These are phyloP conservation scores for Arthrinium puccinioides DNA, from an alignment of 2,329 filamentous ascomycete species.

Conservation along the genomic window DNA sequence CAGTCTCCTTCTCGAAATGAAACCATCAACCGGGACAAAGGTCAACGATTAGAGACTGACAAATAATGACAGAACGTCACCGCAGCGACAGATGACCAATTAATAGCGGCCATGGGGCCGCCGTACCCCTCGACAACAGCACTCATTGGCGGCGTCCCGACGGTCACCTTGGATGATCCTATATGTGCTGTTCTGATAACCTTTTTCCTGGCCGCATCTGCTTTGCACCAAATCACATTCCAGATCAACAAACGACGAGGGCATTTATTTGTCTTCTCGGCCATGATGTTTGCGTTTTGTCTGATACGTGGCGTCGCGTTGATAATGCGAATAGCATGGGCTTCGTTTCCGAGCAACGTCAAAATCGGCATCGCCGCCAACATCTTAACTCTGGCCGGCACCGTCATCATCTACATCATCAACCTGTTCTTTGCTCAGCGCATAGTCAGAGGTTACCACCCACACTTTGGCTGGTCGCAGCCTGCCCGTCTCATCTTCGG, in stretches of 20 bases:
- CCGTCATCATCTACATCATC: slow-evolving; percentile 25
- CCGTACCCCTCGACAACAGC: slow-evolving; percentile 2
- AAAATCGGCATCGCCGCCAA: slow-evolving; percentile 25
- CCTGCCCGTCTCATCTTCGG: slow-evolving; percentile 18
- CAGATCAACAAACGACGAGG: slow-evolving; percentile 22
- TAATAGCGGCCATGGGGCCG: not conserved
- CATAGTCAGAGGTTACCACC: slow-evolving; percentile 28
- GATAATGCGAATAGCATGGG: slow-evolving; percentile 28
- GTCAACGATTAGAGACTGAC: not conserved
- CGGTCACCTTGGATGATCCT: not conserved
- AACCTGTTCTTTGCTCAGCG: slow-evolving; percentile 32
- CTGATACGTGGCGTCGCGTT: slow-evolving; percentile 26
- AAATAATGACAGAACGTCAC: not conserved
- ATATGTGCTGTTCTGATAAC: not conserved
- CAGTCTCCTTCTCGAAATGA: not conserved
- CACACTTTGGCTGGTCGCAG: slow-evolving; percentile 25
- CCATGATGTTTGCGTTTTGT: slow-evolving; percentile 28
- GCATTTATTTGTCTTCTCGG: slow-evolving; percentile 31
- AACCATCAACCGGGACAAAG: not conserved
- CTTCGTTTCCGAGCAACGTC: slow-evolving; percentile 16
- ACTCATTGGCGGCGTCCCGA: slow-evolving; percentile 1
- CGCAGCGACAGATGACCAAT: not conserved
- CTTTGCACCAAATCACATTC: slow-evolving; percentile 51
- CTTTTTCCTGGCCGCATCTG: not conserved
- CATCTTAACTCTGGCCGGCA: slow-evolving; percentile 29